Conservation (phyloP, 371 early-diverging fungal species). For the Funneliformis caledonium region DNA sequence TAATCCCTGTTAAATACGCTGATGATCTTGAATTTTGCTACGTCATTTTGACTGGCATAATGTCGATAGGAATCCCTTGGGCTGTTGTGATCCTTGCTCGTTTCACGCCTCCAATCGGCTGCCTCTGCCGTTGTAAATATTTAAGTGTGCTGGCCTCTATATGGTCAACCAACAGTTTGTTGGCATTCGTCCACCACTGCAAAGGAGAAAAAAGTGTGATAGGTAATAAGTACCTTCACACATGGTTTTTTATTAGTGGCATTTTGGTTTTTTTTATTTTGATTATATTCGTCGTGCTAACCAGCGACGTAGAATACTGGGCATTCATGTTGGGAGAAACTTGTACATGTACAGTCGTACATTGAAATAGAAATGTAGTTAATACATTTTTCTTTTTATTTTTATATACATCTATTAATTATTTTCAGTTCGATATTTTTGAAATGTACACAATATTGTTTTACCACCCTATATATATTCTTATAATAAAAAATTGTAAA, state of each 20-base stretch:
- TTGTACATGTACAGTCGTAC: too few relatives aligned
- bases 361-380: too few relatives aligned
- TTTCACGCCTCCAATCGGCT: constrained; percentile 16
- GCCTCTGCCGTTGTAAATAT: neutral
- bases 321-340: too few relatives aligned
- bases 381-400: too few relatives aligned
- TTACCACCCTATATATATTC: too few relatives aligned
- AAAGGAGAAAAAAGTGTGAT: neutral
- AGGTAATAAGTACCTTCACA: neutral
- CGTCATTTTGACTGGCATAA: neutral
- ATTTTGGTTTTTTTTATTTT: neutral
- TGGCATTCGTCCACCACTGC: neutral
- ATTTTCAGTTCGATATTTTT: too few relatives aligned
- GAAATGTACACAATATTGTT: too few relatives aligned
- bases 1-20: neutral
- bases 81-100: neutral
- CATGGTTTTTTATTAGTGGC: constrained; percentile 19
- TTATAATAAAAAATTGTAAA: too few relatives aligned
- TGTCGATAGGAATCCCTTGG: constrained; percentile 7
- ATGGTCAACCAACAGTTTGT: constrained; percentile 7
- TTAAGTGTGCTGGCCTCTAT: neutral
- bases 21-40: neutral
- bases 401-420: too few relatives aligned
- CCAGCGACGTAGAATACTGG: too few relatives aligned
- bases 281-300: too few relatives aligned